Conservation (phyloP, 1,139 yeast species). For the Kodamaea arcana region DNA sequence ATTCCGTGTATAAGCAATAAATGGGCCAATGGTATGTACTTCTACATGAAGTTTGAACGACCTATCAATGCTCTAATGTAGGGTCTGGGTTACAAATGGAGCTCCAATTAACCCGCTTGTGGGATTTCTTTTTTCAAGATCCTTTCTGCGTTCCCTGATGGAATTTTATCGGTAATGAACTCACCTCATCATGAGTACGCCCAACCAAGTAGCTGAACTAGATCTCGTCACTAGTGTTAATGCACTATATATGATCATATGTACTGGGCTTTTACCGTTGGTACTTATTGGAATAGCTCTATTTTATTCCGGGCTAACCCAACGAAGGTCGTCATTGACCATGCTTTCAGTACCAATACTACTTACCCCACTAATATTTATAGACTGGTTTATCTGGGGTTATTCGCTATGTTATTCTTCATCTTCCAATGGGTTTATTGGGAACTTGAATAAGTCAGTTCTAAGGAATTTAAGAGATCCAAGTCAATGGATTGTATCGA, state of each 20-base stretch:
- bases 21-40: too few species aligned
- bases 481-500: conserved; percentile 21
- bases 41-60: too few species aligned
- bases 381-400: conserved; percentile 61
- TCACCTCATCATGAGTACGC: conserved; percentile 4
- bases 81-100: too few species aligned
- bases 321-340: conserved; percentile 51
- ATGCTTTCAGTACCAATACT: conserved; percentile 50
- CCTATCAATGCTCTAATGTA: too few species aligned
- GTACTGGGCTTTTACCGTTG: conserved; percentile 31
- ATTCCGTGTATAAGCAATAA: too few species aligned
- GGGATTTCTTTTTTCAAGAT: too few species aligned
- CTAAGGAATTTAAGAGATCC: conserved; percentile 29
- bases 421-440: conserved; percentile 42
- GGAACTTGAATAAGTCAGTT: conserved; percentile 43
- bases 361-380: conserved; percentile 36
- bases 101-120: too few species aligned
- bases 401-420: conserved; percentile 49
- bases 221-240: conserved; percentile 24
- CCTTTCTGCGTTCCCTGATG: too few species aligned
- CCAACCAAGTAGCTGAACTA: conserved; percentile 8
- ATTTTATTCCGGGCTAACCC: conserved; percentile 58
- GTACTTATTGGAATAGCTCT: conserved; percentile 43
- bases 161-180: too few species aligned
- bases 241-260: conserved; percentile 35